Conservation (phyloP, 805 yeast genomes). For the Brettanomyces bruxellensis region DNA sequence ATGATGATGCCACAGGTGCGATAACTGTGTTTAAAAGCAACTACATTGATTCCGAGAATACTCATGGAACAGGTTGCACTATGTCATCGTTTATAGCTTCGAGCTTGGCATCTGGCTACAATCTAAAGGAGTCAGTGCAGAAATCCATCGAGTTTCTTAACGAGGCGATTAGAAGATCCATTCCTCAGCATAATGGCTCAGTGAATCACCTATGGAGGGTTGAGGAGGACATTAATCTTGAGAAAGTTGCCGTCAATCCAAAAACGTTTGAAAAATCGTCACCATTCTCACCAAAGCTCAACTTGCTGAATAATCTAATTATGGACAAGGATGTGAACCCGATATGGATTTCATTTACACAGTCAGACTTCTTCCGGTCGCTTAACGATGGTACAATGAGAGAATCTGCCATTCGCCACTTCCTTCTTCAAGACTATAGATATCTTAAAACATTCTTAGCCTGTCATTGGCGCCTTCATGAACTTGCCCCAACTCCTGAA, state of each 20-base stretch:
- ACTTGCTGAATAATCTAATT: conserved; percentile 35
- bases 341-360: conserved; percentile 47
- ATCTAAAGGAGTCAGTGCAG: conserved; percentile 40
- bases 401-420: conserved; percentile 24
- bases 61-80: conserved; percentile 90
- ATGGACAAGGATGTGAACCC: conserved; percentile 45
- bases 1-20: not conserved
- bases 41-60: conserved; percentile 26
- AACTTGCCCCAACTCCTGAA: conserved; percentile 48
- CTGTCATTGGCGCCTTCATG: conserved; percentile 56
- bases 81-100: conserved; percentile 72
- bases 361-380: conserved; percentile 50
- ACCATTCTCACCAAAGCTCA: conserved; percentile 10
- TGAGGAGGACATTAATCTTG: not conserved
- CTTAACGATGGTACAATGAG: conserved; percentile 1
- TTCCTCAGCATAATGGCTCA: conserved; percentile 48
- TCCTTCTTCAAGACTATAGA: conserved; percentile 54
- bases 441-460: conserved; percentile 60
- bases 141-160: conserved; percentile 58
- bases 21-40: conserved; percentile 1
- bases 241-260: no score
- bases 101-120: conserved; percentile 48
- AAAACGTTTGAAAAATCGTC: not conserved
- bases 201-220: conserved; percentile 47
- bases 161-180: conserved; percentile 43